A percentile compares a stretch with the other conserved stretches of the same genome.
phyloP scores from a whole-genome alignment of 2,329 filamentous ascomycete species.

The Phialocephala subalpina region DNA sequence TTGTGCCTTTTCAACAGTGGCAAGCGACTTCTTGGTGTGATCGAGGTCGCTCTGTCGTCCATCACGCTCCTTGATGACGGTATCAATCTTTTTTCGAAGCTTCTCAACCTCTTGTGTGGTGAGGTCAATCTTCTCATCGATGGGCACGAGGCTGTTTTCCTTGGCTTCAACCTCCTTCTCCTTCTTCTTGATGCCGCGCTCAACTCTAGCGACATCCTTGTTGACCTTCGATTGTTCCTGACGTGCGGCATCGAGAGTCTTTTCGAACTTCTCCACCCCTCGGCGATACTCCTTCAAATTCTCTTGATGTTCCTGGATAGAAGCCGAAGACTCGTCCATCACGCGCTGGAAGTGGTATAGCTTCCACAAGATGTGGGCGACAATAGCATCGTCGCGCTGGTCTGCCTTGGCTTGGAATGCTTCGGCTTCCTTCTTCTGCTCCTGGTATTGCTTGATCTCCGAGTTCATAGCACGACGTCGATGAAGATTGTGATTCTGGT shows the following conservation, averaged over 20 bases:
- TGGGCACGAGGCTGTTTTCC: slow-evolving; percentile 84
- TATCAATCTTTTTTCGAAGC: slow-evolving; percentile 71
- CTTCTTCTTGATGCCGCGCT: slow-evolving; percentile 84
- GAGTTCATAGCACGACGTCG: slow-evolving; percentile 94
- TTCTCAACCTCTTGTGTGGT: slow-evolving; percentile 75
- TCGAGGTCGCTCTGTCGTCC: slow-evolving; percentile 72
- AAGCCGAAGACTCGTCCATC: slow-evolving; percentile 89
- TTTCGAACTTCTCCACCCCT: slow-evolving; percentile 85
- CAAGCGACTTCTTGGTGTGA: slow-evolving; percentile 81
- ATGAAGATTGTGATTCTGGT: slow-evolving; percentile 87
- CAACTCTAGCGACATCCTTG: slow-evolving; percentile 81
- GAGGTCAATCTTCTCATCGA: slow-evolving; percentile 90
- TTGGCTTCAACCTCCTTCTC: slow-evolving; percentile 88
- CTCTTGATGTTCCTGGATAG: slow-evolving; percentile 93
- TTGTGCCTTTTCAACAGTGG: slow-evolving; percentile 87
- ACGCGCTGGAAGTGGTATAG: slow-evolving; percentile 92
- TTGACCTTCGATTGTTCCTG: slow-evolving; percentile 82
- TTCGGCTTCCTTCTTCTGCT: slow-evolving; percentile 95
- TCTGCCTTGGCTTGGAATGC: slow-evolving; percentile 91
- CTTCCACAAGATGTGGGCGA: slow-evolving; percentile 96
- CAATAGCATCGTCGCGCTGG: slow-evolving; percentile 88
- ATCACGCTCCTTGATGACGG: slow-evolving; percentile 79
- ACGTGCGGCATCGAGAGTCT: slow-evolving; percentile 80
- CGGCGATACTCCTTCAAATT: slow-evolving; percentile 92
- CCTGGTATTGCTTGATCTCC: slow-evolving; percentile 96